Percentiles rank a stretch among this genome's conserved stretches.
Evolutionary conservation across 257 asterid genomes (phyloP).

Genomic region (Striga asiatica): DNA sequence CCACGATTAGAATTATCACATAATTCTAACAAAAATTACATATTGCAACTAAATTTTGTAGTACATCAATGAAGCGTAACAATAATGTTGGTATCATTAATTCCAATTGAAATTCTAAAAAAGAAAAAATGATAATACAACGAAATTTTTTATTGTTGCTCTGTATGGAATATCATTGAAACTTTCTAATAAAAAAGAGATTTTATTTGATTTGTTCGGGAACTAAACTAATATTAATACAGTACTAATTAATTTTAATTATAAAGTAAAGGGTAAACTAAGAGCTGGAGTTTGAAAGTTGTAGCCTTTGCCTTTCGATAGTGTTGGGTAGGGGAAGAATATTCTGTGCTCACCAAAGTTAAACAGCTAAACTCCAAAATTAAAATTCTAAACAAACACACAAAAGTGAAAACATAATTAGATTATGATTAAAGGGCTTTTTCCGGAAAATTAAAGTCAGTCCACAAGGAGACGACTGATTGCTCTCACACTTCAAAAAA

Average conservation of each 20-base stretch:
- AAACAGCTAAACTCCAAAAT: constrained; percentile 77
- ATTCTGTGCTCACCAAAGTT: constrained; percentile 55
- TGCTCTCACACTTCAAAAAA: constrained; percentile 60
- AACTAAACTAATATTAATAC: no score
- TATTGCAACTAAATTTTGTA: no score
- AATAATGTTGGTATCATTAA: no score
- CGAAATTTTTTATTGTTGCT: no score
- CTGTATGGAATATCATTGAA: no score
- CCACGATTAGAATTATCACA: no score
- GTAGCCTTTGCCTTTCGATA: constrained; percentile 44
- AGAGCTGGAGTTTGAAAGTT: constrained; percentile 63
- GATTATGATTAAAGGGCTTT: constrained; percentile 66
- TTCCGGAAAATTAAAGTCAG: constrained; percentile 67
- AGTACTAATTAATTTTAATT: not conserved
- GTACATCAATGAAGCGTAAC: no score
- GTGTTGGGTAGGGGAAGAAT: constrained; percentile 54
- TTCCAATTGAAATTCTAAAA: not conserved
- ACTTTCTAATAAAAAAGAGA: no score
- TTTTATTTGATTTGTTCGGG: no score
- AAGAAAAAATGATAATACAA: no score
- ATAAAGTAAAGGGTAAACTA: constrained; percentile 12
- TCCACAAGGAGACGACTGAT: constrained; percentile 73
- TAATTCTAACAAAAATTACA: no score
- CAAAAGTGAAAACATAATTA: constrained; percentile 48
- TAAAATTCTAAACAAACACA: constrained; percentile 43